A percentile compares a stretch with the other conserved stretches of the same genome.
Conservation (phyloP, 352 stramenopile species). For the Phytopythium vexans region DNA sequence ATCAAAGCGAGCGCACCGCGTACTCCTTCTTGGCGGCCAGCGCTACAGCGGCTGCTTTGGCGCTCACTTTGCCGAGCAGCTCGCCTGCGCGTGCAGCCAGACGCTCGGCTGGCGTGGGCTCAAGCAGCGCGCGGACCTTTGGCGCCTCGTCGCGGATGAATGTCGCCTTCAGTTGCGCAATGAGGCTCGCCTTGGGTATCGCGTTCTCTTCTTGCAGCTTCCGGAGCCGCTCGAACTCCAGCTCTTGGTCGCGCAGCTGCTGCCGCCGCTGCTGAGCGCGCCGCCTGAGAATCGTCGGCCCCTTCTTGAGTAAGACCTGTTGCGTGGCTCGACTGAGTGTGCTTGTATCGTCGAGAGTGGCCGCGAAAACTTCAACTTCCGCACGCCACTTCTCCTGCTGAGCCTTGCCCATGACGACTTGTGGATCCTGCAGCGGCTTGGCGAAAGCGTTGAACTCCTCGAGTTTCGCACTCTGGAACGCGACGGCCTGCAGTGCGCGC, state of each 20-base stretch:
- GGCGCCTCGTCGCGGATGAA: constrained; percentile 49
- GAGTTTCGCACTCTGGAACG: constrained; percentile 50
- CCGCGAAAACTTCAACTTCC: constrained; percentile 35
- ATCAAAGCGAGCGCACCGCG: constrained; percentile 52
- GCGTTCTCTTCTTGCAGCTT: constrained; percentile 36
- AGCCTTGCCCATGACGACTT: constrained; percentile 39
- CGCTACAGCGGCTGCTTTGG: constrained; percentile 25
- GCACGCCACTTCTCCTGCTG: constrained; percentile 54
- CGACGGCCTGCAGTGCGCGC: constrained; percentile 28
- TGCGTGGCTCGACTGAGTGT: constrained; percentile 26
- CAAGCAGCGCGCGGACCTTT: constrained; percentile 47
- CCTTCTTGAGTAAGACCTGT: constrained; percentile 50
- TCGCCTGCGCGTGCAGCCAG: constrained; percentile 37
- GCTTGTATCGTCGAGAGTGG: constrained; percentile 21
- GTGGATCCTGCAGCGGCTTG: constrained; percentile 36
- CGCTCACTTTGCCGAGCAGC: constrained; percentile 36
- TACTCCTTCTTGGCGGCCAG: constrained; percentile 65
- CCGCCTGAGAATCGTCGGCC: constrained; percentile 28
- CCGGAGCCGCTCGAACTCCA: constrained; percentile 40
- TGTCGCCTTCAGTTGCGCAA: constrained; percentile 43
- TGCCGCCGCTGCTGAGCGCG: constrained; percentile 37
- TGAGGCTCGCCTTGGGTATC: constrained; percentile 31
- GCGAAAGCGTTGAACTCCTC: constrained; percentile 63
- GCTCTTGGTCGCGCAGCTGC: constrained; percentile 47
- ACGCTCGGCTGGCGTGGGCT: constrained; percentile 52